These are phyloP conservation scores for Microbotryum saponariae DNA, from an alignment of 1,284 basidiomycete genomes.

Conservation along the genomic window DNA sequence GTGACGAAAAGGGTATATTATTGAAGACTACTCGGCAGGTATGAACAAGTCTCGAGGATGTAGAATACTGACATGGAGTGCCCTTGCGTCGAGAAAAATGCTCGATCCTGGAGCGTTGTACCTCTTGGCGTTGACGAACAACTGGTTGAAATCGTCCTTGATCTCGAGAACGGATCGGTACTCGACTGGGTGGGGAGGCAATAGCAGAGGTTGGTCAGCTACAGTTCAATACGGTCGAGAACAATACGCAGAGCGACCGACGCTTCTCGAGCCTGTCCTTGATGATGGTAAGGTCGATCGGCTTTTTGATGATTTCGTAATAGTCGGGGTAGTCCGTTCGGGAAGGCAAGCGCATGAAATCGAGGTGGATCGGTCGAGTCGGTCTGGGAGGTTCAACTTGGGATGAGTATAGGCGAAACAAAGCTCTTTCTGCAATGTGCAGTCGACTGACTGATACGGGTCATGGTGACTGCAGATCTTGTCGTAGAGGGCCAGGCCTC, in stretches of 20 bases:
- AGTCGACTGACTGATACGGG: constrained; percentile 2
- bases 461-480: constrained; percentile 8
- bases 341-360: constrained; percentile 33
- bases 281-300: constrained; percentile 26
- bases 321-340: constrained; percentile 32
- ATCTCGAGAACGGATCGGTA: constrained; percentile 30
- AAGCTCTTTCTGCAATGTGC: background rate
- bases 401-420: background rate
- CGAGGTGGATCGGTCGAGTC: constrained; percentile 4
- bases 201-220: no score
- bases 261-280: constrained; percentile 21
- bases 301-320: constrained; percentile 33
- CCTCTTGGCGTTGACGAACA: constrained; percentile 35
- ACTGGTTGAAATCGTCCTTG: constrained; percentile 31
- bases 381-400: background rate
- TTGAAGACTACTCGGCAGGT: no score
- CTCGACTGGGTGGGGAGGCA: background rate
- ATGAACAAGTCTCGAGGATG: background rate
- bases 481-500: constrained; percentile 13
- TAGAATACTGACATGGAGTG: constrained; percentile 23
- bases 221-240: background rate
- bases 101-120: constrained; percentile 31
- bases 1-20: background rate
- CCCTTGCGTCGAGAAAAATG: constrained; percentile 33
- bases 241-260: background rate